Percentiles rank a stretch among this genome's conserved stretches.
Evolutionary conservation across 495 filamentous ascomycete genomes (phyloP).

Genomic region (Chlorociboria aeruginascens): DNA sequence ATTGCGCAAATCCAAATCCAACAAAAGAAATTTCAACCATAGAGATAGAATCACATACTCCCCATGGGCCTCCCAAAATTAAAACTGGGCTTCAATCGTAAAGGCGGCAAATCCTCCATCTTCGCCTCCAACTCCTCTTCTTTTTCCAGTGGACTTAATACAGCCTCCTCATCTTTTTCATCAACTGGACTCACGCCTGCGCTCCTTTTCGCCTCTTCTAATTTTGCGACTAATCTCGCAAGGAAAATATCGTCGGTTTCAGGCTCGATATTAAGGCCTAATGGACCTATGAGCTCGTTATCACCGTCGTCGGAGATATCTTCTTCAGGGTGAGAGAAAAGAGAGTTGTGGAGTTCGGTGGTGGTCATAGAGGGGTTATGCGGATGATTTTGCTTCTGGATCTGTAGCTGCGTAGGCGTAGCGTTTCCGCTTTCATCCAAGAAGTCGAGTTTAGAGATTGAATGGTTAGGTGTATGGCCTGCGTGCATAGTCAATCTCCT

Average conservation of each 20-base stretch:
- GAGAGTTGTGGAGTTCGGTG: background rate
- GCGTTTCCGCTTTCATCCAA: slow-evolving; percentile 11
- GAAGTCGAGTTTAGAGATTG: slow-evolving; percentile 10
- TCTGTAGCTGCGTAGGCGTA: slow-evolving; percentile 15
- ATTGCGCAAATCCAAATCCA: too few relatives aligned
- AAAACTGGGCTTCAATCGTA: slow-evolving; percentile 17
- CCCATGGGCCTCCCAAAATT: slow-evolving; percentile 21
- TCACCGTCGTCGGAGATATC: slow-evolving; percentile 11
- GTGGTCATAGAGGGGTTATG: slow-evolving; percentile 1
- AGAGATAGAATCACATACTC: slow-evolving; percentile 6
- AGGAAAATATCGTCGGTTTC: slow-evolving; percentile 14
- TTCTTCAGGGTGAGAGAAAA: background rate
- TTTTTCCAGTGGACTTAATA: background rate
- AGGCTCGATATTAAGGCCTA: slow-evolving; percentile 13
- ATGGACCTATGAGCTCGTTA: slow-evolving; percentile 11
- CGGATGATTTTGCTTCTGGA: background rate
- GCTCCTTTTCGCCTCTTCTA: slow-evolving; percentile 15
- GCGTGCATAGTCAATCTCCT: slow-evolving; percentile 20
- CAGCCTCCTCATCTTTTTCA: background rate
- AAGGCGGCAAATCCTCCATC: slow-evolving; percentile 6
- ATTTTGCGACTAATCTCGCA: slow-evolving; percentile 9
- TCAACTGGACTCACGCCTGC: slow-evolving; percentile 7
- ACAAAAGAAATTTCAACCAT: too few relatives aligned
- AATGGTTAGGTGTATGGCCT: slow-evolving; percentile 21
- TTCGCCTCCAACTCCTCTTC: background rate